These are phyloP conservation scores for Ogataea polymorpha DNA, from an alignment of 805 yeast genomes.

Conservation along the genomic window DNA sequence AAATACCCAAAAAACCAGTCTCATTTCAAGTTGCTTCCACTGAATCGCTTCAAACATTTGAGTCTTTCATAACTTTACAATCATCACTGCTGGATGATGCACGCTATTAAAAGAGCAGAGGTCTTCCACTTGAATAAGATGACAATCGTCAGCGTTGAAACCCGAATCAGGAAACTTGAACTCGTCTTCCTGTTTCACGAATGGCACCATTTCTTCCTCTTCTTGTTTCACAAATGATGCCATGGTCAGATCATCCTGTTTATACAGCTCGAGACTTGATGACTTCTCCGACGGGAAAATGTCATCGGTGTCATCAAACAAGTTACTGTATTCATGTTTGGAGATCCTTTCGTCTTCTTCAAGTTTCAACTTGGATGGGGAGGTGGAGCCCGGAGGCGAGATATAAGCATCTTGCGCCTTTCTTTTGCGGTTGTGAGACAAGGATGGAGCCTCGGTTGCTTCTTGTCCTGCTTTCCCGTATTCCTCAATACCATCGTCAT, in stretches of 20 bases:
- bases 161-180: slow-evolving; percentile 15
- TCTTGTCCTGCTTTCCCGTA: slow-evolving; percentile 1
- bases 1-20: slow-evolving; percentile 22
- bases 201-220: slow-evolving; percentile 9
- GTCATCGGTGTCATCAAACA: slow-evolving; percentile 27
- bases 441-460: background rate
- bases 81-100: slow-evolving; percentile 42
- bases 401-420: slow-evolving; percentile 20
- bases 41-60: background rate
- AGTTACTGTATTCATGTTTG: slow-evolving; percentile 27
- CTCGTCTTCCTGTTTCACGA: slow-evolving; percentile 14
- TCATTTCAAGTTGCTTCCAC: background rate
- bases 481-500: slow-evolving; percentile 14
- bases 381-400: slow-evolving; percentile 32
- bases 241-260: slow-evolving; percentile 22
- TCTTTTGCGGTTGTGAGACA: slow-evolving; percentile 14
- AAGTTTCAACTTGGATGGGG: slow-evolving; percentile 30
- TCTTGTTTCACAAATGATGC: slow-evolving; percentile 18
- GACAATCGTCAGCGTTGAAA: slow-evolving; percentile 15
- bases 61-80: slow-evolving; percentile 16
- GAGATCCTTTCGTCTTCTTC: slow-evolving; percentile 26
- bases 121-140: slow-evolving; percentile 26
- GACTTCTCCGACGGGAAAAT: slow-evolving; percentile 18
- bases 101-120: slow-evolving; percentile 36
- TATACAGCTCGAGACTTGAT: slow-evolving; percentile 26